These are phyloP conservation scores for Metschnikowia henanensis DNA, from an alignment of 805 yeast genomes.

Conservation along the genomic window DNA sequence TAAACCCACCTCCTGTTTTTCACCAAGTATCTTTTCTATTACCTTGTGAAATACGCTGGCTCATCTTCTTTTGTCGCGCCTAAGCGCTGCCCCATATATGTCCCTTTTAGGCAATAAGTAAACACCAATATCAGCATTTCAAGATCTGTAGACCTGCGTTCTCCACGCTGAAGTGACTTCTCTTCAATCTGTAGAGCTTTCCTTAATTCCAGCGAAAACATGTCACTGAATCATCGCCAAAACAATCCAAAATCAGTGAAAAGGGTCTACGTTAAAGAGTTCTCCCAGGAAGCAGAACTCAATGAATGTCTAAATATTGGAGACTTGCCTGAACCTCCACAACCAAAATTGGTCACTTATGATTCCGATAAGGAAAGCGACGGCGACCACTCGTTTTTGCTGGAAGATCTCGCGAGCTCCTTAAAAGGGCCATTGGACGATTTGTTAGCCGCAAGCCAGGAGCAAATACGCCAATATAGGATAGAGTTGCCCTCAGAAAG, in stretches of 20 bases:
- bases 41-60: no score
- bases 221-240: background rate
- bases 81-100: no score
- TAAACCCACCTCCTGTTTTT: no score
- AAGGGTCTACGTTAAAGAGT: background rate
- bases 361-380: background rate
- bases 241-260: slow-evolving; percentile 5
- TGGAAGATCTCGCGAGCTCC: slow-evolving; percentile 7
- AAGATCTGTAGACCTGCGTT: no score
- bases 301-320: slow-evolving; percentile 8
- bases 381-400: background rate
- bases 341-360: background rate
- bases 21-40: no score
- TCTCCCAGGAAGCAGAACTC: slow-evolving; percentile 8
- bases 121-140: slow-evolving; percentile 2
- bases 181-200: background rate
- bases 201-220: background rate
- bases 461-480: slow-evolving; percentile 15
- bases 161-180: background rate
- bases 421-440: slow-evolving; percentile 24
- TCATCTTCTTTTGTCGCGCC: background rate
- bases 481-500: slow-evolving; percentile 19
- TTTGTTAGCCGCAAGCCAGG: slow-evolving; percentile 21
- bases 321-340: slow-evolving; percentile 1
- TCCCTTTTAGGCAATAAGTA: slow-evolving; percentile 9